Percentiles rank a stretch among this genome's conserved stretches.
Conservation (phyloP, 352 stramenopile genomes). For the Globisporangium yorkense region DNA sequence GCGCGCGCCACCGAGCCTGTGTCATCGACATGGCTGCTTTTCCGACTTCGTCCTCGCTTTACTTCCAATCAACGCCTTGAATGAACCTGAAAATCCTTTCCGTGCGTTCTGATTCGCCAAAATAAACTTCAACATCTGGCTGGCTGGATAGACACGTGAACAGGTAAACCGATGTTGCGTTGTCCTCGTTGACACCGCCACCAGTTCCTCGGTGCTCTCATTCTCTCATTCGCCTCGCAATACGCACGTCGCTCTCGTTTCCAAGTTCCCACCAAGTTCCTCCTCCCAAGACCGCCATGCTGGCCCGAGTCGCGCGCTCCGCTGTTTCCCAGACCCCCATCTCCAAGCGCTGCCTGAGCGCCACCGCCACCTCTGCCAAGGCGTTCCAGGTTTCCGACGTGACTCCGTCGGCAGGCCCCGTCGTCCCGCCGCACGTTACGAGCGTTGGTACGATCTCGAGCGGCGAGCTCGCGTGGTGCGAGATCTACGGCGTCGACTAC, state of each 20-base stretch:
- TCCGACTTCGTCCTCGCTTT: not conserved
- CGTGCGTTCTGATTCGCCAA: not conserved
- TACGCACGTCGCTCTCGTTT: not conserved
- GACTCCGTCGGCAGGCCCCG: not conserved
- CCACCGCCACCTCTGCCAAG: constrained; percentile 15
- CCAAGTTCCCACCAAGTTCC: not conserved
- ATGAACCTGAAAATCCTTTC: not conserved
- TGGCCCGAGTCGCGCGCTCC: constrained; percentile 18
- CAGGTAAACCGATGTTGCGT: too few relatives aligned
- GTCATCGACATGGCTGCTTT: not conserved
- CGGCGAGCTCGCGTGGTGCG: constrained; percentile 64
- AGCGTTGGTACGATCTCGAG: constrained; percentile 20
- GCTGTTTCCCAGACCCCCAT: constrained; percentile 18
- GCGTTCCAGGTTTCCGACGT: constrained; percentile 20
- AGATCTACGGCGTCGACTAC: constrained; percentile 77
- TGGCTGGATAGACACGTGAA: too few relatives aligned
- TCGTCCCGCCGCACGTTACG: not conserved
- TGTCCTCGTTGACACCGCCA: too few relatives aligned
- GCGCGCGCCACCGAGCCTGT: not conserved
- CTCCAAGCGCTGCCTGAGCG: constrained; percentile 23
- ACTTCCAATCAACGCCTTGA: not conserved
- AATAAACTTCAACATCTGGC: not conserved
- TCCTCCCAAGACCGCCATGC: constrained; percentile 12
- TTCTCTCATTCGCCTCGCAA: not conserved
- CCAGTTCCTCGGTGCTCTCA: not conserved